phyloP scores from a whole-genome alignment of 331 rosid species.

The Malus hybrid region DNA sequence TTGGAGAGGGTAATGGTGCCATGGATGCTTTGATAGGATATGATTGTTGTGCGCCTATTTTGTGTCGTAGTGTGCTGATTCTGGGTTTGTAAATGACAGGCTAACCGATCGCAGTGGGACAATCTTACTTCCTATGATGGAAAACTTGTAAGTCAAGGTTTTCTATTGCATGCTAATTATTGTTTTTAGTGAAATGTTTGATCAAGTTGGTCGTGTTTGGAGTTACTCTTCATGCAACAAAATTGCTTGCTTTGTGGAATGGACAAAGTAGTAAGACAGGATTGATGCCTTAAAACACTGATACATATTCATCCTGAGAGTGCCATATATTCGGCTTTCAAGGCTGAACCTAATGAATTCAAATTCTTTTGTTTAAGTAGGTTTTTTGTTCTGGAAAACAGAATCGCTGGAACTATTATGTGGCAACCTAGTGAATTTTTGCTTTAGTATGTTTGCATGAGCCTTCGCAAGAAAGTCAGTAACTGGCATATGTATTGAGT shows the following conservation, averaged over 20 bases:
- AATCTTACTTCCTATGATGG: constrained; percentile 46
- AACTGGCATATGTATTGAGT: not conserved
- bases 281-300: not conserved
- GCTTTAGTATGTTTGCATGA: not conserved
- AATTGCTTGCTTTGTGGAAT: not conserved
- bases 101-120: constrained; percentile 56
- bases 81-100: constrained; percentile 34
- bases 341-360: not conserved
- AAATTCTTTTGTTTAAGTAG: not conserved
- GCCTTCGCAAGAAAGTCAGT: not conserved
- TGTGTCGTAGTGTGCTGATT: constrained; percentile 6
- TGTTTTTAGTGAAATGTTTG: not conserved
- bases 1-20: constrained; percentile 60
- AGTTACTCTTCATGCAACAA: not conserved
- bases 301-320: not conserved
- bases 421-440: not conserved
- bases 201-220: not conserved
- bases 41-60: not conserved
- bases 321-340: not conserved
- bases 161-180: not conserved
- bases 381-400: not conserved
- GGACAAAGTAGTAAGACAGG: not conserved
- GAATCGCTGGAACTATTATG: not conserved
- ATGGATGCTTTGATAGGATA: not conserved
- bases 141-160: constrained; percentile 55